Evolutionary conservation across 2,329 filamentous ascomycete genomes (phyloP).

Genomic region (Clarireedia sp.): DNA sequence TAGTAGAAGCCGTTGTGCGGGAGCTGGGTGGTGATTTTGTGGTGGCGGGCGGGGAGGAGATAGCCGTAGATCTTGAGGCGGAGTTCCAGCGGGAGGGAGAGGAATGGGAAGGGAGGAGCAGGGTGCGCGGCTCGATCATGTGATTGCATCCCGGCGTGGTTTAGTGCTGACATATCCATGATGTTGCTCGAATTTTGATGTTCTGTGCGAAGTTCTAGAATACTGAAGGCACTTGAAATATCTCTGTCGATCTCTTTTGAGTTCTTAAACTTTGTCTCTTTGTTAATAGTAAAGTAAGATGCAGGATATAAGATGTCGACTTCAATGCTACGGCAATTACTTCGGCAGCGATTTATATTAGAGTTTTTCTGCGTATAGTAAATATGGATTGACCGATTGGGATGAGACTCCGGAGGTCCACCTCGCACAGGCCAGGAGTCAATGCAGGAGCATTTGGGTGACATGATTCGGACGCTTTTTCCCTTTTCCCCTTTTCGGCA

Average conservation of each 20-base stretch:
- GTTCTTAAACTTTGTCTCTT: too few species aligned
- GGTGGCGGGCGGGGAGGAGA: conserved; percentile 22
- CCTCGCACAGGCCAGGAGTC: background rate
- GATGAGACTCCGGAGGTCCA: conserved; percentile 3
- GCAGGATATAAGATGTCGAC: conserved; percentile 13
- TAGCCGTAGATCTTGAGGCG: conserved; percentile 24
- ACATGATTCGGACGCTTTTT: conserved; percentile 1
- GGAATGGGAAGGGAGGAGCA: conserved; percentile 16
- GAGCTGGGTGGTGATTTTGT: conserved; percentile 24
- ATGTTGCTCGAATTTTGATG: background rate
- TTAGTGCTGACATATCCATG: background rate
- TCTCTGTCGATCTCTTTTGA: too few species aligned
- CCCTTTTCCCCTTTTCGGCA: background rate
- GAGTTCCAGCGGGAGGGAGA: conserved; percentile 24
- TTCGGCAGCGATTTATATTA: conserved; percentile 12
- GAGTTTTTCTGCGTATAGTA: conserved; percentile 9
- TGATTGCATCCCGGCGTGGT: background rate
- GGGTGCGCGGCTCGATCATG: background rate
- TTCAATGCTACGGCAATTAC: conserved; percentile 21
- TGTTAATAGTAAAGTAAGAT: background rate
- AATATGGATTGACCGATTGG: conserved; percentile 13
- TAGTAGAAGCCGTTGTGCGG: conserved; percentile 24
- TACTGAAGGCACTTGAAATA: too few species aligned
- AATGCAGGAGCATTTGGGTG: background rate
- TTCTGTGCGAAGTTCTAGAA: background rate